Conservation (phyloP, 176 grass and related monocot species). For the Carex myosuroides region DNA sequence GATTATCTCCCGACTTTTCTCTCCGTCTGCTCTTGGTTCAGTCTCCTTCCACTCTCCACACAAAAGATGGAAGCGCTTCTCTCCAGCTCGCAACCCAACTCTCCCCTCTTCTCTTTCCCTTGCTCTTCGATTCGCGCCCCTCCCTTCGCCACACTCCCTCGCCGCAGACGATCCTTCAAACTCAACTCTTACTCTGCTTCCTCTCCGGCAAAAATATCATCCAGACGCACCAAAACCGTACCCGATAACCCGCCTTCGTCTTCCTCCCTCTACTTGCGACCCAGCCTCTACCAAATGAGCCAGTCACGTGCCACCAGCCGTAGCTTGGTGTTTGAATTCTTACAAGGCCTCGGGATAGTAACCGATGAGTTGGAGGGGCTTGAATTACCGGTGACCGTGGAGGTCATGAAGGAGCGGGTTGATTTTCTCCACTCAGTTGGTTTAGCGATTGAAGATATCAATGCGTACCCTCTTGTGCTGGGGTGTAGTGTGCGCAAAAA, state of each 20-base stretch:
- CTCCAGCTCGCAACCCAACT: slow-evolving; percentile 16
- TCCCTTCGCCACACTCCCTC: neutral
- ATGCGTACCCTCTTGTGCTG: slow-evolving; percentile 41
- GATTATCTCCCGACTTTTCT: neutral
- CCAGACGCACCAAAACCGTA: neutral
- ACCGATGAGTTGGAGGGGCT: slow-evolving; percentile 46
- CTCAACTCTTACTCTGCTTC: neutral
- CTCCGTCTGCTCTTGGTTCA: neutral
- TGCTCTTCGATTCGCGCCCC: neutral
- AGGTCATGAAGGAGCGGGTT: slow-evolving; percentile 47
- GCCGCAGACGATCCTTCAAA: neutral
- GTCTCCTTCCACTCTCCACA: neutral
- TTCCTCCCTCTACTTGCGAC: slow-evolving; percentile 38
- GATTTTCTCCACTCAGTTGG: slow-evolving; percentile 36
- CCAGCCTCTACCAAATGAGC: slow-evolving; percentile 32
- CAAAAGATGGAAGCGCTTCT: slow-evolving; percentile 20
- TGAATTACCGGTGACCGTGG: slow-evolving; percentile 39
- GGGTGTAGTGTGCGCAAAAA: slow-evolving; percentile 50
- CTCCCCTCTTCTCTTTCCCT: slow-evolving; percentile 6
- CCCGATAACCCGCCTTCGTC: neutral
- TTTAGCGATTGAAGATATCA: slow-evolving; percentile 33
- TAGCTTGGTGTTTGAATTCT: slow-evolving; percentile 26
- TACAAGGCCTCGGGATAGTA: slow-evolving; percentile 17
- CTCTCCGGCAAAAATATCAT: neutral
- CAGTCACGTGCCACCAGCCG: slow-evolving; percentile 27